These are phyloP conservation scores for Tetrahymena malaccensis DNA, from an alignment of 73 alveolate genomes.

Conservation along the genomic window DNA sequence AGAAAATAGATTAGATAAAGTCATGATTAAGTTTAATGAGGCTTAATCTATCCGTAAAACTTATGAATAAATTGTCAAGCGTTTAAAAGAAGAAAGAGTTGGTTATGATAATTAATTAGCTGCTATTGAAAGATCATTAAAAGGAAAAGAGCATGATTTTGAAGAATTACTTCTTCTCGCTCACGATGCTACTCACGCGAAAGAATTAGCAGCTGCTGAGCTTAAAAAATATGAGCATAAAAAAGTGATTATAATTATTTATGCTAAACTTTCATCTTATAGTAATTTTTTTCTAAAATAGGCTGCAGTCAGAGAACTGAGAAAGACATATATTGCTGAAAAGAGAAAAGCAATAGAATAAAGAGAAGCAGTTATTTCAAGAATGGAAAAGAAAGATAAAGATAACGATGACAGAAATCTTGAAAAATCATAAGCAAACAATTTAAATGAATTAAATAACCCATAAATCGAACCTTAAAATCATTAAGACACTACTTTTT, in stretches of 20 bases:
- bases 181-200: conserved; percentile 99
- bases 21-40: conserved; percentile 66
- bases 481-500: conserved; percentile 27
- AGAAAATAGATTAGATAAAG: conserved; percentile 72
- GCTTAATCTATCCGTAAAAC: conserved; percentile 69
- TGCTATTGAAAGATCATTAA: conserved; percentile 93
- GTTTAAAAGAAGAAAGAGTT: conserved; percentile 97
- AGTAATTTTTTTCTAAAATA: background rate
- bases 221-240: conserved; percentile 77
- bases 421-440: background rate
- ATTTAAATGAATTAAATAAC: conserved; percentile 17
- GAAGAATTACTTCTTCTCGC: conserved; percentile 93
- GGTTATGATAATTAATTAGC: conserved; percentile 98
- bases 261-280: background rate
- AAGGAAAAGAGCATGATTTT: conserved; percentile 93
- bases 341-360: conserved; percentile 69
- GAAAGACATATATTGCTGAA: conserved; percentile 70
- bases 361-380: conserved; percentile 63
- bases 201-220: conserved; percentile 89
- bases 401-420: conserved; percentile 15
- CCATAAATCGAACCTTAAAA: conserved; percentile 14
- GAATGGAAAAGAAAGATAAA: conserved; percentile 63
- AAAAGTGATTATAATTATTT: background rate
- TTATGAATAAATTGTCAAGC: conserved; percentile 60
- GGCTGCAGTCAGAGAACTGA: conserved; percentile 71